Evolutionary conservation across 2,329 filamentous ascomycete species (phyloP), one percentile per base, ranked within the genome.

Genomic region (Orbilia blumenaviensis): DNA sequence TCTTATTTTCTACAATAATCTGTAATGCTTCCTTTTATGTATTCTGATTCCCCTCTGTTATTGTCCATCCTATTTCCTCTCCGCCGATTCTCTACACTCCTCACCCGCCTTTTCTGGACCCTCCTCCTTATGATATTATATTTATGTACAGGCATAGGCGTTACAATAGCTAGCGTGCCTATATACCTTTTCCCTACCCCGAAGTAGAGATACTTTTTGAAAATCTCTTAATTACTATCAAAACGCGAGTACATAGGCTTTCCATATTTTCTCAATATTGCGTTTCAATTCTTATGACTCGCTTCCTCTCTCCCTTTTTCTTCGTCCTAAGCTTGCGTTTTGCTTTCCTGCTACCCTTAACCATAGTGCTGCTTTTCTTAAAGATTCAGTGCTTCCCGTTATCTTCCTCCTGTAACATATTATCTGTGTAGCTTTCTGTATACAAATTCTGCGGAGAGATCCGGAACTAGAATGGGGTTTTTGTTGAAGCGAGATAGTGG

Each of bases 341-440:
- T 62, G 27, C 29, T n/a, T 34, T 34, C 23, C 38, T 29, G 32
- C 46, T 18, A 9, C 14, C 9, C 27, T 54, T 34, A 16, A 27
- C 25, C 27, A 54, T 34, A 18, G 48, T 2, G 7, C 21, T 8
- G 3, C 36, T 14, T 67, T 66, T n/a, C n/a, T n/a, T n/a, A n/a
- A n/a, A n/a, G n/a, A n/a, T n/a, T n/a, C n/a, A n/a, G n/a, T n/a
- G n/a, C n/a, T n/a, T n/a, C n/a, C n/a, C n/a, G n/a, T n/a, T n/a
- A n/a, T n/a, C n/a, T 14, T 56, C 21, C 21, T 61, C 36, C 12
- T 71, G 66, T 71, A 71, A 71, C 56, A 71, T 71, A 71, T 56
- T 71, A 61, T 61, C 36, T 44, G 56, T 21, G 56, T 61, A 61
- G 38, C 38, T 60, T 41, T 44, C 10, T 61, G 25, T 61, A 42